Evolutionary conservation across 768 basidiomycete genomes (phyloP).

Genomic region (Xanthoconium purpureum): DNA sequence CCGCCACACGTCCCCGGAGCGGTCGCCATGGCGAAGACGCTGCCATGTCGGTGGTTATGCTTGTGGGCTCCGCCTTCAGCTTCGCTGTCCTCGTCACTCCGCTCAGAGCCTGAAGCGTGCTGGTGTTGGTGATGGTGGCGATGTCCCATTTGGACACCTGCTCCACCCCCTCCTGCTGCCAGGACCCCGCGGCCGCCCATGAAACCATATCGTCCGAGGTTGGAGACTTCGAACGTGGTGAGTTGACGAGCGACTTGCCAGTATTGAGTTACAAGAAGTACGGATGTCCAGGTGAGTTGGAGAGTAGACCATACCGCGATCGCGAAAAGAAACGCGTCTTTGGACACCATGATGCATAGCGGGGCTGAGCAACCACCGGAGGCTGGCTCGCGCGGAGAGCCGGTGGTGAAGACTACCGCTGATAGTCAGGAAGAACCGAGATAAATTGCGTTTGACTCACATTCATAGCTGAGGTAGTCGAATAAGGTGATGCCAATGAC

Average conservation of each 20-base stretch:
- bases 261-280: slow-evolving; percentile 81
- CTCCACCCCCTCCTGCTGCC: slow-evolving; percentile 50
- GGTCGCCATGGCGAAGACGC: slow-evolving; percentile 33
- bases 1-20: slow-evolving; percentile 36
- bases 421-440: not conserved
- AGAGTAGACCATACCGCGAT: slow-evolving; percentile 85
- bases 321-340: slow-evolving; percentile 81
- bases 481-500: slow-evolving; percentile 79
- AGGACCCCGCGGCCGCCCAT: slow-evolving; percentile 90
- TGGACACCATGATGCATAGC: slow-evolving; percentile 67
- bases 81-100: slow-evolving; percentile 44
- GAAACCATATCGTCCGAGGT: slow-evolving; percentile 92
- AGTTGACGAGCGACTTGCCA: slow-evolving; percentile 95
- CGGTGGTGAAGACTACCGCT: slow-evolving; percentile 52
- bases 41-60: slow-evolving; percentile 46
- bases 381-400: slow-evolving; percentile 16
- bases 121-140: slow-evolving; percentile 41
- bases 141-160: slow-evolving; percentile 76
- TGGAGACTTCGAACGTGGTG: slow-evolving; percentile 94
- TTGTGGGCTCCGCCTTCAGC: slow-evolving; percentile 33
- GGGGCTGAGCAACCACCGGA: slow-evolving; percentile 23
- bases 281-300: slow-evolving; percentile 91
- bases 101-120: slow-evolving; percentile 39
- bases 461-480: slow-evolving; percentile 79
- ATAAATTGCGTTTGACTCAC: slow-evolving; percentile 43